phyloP scores from a whole-genome alignment of 768 basidiomycete species.

The Trametopsis cervina region DNA sequence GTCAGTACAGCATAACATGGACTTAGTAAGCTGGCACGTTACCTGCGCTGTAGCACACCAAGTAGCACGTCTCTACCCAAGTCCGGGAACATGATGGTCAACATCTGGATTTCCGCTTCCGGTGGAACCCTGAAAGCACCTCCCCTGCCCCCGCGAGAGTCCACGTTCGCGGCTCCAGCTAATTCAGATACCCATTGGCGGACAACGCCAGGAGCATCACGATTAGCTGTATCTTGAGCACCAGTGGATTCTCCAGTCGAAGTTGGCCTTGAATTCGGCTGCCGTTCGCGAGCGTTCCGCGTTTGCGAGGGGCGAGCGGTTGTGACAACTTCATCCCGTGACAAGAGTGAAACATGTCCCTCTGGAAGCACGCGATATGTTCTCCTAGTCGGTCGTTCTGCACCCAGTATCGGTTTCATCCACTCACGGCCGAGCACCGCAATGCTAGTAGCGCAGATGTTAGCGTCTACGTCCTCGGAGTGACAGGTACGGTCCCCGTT shows the following conservation, averaged over 20 bases:
- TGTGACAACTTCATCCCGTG: conserved; percentile 56
- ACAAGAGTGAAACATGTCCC: conserved; percentile 17
- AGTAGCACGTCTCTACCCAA: conserved; percentile 66
- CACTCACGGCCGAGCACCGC: conserved; percentile 49
- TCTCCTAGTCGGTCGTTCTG: conserved; percentile 53
- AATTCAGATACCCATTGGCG: conserved; percentile 72
- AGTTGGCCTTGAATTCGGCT: background rate
- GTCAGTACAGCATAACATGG: background rate
- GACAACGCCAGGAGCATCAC: conserved; percentile 34
- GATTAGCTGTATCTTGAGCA: conserved; percentile 8
- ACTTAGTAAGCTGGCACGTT: conserved; percentile 2
- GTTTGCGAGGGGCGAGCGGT: conserved; percentile 45
- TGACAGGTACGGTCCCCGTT: background rate
- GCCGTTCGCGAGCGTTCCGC: too few relatives aligned
- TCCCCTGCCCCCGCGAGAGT: conserved; percentile 5
- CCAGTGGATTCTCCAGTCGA: background rate
- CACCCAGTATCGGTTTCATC: conserved; percentile 63
- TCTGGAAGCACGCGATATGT: conserved; percentile 66
- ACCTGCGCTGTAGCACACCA: conserved; percentile 80
- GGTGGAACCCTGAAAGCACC: conserved; percentile 53
- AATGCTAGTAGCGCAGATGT: conserved; percentile 19
- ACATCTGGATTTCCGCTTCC: conserved; percentile 67
- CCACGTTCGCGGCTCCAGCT: conserved; percentile 14
- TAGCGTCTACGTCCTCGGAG: background rate
- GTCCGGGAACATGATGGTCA: conserved; percentile 82